Percentiles rank a stretch among this genome's conserved stretches.
Evolutionary conservation across 202 grass and related monocot species (phyloP).

Genomic region (Miscanthus sacchariflorus): DNA sequence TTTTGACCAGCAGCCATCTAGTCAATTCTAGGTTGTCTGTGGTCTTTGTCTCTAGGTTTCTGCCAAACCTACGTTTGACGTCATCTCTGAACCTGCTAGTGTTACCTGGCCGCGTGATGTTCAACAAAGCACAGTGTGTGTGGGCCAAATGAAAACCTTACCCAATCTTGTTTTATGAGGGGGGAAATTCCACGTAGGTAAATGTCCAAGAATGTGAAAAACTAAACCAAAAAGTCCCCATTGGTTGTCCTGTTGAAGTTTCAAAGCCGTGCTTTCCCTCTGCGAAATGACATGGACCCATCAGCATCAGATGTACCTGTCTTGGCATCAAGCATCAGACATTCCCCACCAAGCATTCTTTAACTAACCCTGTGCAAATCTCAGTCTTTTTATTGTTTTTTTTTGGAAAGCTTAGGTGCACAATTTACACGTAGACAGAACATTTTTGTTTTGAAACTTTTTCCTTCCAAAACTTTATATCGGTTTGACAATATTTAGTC

Average conservation of each 20-base stretch:
- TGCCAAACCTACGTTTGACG: not conserved
- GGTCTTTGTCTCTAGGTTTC: conserved; percentile 4
- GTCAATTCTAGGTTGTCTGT: not conserved
- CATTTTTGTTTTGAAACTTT: not conserved
- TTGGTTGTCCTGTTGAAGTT: not conserved
- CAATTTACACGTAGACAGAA: not conserved
- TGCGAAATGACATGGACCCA: conserved; percentile 33
- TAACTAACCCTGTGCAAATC: conserved; percentile 11
- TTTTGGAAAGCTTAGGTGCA: not conserved
- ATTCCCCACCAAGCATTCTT: conserved; percentile 30
- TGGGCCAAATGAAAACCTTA: conserved; percentile 37
- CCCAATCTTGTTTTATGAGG: conserved; percentile 46
- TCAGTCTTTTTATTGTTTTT: not conserved
- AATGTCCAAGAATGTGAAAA: conserved; percentile 30
- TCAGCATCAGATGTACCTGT: conserved; percentile 35
- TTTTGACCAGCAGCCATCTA: conserved; percentile 1
- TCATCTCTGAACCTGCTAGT: not conserved
- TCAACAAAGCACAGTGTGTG: not conserved
- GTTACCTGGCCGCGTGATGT: conserved; percentile 19
- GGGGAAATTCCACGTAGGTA: conserved; percentile 21
- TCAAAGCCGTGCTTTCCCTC: not conserved
- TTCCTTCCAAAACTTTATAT: not conserved
- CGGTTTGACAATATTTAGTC: not conserved
- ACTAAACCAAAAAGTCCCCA: not conserved
- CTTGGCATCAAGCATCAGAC: not conserved